Base-by-base conservation (phyloP, 148 eudicot genomes). In the Polygonum maritimum region DNA sequence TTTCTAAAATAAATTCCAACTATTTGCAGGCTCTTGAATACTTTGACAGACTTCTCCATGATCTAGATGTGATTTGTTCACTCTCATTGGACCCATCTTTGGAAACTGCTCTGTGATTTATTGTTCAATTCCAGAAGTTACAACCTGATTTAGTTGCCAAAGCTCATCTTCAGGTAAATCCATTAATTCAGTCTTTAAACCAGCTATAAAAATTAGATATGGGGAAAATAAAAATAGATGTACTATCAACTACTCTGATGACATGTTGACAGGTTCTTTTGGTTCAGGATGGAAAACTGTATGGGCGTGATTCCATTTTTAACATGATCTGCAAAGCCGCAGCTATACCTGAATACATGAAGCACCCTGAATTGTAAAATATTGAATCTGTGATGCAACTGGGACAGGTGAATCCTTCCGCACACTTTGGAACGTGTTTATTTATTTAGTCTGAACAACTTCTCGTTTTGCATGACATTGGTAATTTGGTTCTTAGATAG, bases 61-160 rank as follows among this genome's bases (percentile, higher is more conserved):
- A 95, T 85, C 78, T 95, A 73, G 94, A 92, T 54, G 78, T 85
- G 69, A 77, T 95, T 73, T 95, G 99, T 87, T 87, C 97, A 6
- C 82, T 81, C 77, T 71, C 94, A 49, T 74, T 90, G 90, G 91
- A 92, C 40, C 89, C 94, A 21, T 72, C 71, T 44, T 79, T 89
- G 48, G 97, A 92, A 83, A 86, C 83, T 81, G 85, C 88, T 69
- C 78, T 95, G 79, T 87, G 79, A 70, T 92, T 88, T 78, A 83
- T 91, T 76, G 96, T 88, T 58, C 90, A 89, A 76, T 90, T 95
- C 81, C 99, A 95, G 79, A 95, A 92, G 83, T 76, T 74, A 38
- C 90, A 90, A 82, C 99, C 97, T 58, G 99, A 92, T 86, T 88
- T 95, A 85, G 91, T 95, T 75, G 97, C 97, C 80, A 90, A 97